Conservation (phyloP, 768 basidiomycete species). For the Collybiopsis luxurians region DNA sequence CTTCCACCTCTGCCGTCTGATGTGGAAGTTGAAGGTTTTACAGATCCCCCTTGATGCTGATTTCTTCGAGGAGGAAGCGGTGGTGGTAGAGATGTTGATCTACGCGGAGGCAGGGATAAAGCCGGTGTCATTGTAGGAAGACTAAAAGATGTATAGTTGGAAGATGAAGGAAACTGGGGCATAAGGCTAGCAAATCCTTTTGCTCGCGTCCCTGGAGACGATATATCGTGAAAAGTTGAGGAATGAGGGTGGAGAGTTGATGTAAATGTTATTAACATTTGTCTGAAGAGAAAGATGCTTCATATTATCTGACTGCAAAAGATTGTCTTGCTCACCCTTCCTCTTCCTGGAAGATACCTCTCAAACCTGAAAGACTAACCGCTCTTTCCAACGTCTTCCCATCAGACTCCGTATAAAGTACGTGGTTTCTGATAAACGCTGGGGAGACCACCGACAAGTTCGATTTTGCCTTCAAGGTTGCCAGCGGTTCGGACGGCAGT, state of each 20-base stretch:
- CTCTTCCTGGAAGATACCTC: conserved; percentile 61
- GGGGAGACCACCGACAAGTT: conserved; percentile 51
- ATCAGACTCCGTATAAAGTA: conserved; percentile 43
- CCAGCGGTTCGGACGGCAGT: conserved; percentile 63
- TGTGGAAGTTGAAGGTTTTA: conserved; percentile 19
- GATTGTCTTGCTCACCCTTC: conserved; percentile 27
- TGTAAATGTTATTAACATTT: conserved; percentile 8
- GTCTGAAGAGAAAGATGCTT: conserved; percentile 6
- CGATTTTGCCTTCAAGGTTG: conserved; percentile 20
- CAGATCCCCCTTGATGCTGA: background rate
- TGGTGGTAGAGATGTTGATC: conserved; percentile 15
- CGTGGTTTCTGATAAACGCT: conserved; percentile 82
- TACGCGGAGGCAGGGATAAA: conserved; percentile 48
- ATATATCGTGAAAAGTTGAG: conserved; percentile 14
- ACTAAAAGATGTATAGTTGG: conserved; percentile 46
- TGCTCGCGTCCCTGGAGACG: conserved; percentile 28
- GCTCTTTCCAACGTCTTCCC: conserved; percentile 24
- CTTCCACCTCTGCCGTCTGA: conserved; percentile 8
- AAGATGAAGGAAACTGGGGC: conserved; percentile 30
- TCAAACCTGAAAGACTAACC: conserved; percentile 80
- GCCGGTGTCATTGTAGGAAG: conserved; percentile 42
- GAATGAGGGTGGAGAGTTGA: conserved; percentile 17
- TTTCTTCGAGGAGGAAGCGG: conserved; percentile 32
- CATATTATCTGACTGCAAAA: background rate
- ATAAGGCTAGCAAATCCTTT: conserved; percentile 48